phyloP scores from a whole-genome alignment of 1,284 basidiomycete genomes.

The Melanopsichium pennsylvanicum region DNA sequence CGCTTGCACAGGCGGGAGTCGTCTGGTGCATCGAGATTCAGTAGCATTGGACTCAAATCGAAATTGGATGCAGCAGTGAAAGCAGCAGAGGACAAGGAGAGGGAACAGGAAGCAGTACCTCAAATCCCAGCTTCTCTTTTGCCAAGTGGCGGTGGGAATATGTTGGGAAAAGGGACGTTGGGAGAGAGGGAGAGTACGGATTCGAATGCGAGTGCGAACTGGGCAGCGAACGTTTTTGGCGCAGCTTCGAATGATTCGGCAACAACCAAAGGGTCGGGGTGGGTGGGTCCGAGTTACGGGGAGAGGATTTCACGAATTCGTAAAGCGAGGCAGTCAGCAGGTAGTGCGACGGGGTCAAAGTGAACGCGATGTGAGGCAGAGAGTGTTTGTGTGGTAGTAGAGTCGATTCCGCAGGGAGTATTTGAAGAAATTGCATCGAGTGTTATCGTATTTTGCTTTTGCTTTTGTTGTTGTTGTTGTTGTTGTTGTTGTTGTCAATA shows the following conservation, averaged over 20 bases:
- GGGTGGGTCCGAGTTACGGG: slow-evolving; percentile 25
- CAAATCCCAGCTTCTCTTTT: slow-evolving; percentile 24
- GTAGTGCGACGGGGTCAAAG: slow-evolving; percentile 1
- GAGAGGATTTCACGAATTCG: slow-evolving; percentile 33
- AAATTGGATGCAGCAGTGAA: slow-evolving; percentile 36
- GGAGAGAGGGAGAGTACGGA: slow-evolving; percentile 33
- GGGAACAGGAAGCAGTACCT: slow-evolving; percentile 10
- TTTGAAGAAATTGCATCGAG: no score
- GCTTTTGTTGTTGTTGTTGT: no score
- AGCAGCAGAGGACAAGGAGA: slow-evolving; percentile 23
- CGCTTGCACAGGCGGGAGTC: slow-evolving; percentile 33
- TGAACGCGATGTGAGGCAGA: background rate
- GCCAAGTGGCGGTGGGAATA: slow-evolving; percentile 7
- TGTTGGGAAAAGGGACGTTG: slow-evolving; percentile 1
- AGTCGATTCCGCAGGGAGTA: no score
- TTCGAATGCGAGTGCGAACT: slow-evolving; percentile 11
- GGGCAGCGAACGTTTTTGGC: slow-evolving; percentile 15
- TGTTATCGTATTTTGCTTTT: no score
- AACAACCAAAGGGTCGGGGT: background rate
- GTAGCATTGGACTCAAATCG: slow-evolving; percentile 27
- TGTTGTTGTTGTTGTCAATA: no score
- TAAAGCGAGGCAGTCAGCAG: slow-evolving; percentile 25
- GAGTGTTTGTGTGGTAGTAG: background rate
- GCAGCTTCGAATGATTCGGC: background rate
- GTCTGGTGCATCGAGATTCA: slow-evolving; percentile 29